Evolutionary conservation across 257 asterid species (phyloP).

Genomic region (Catharanthus roseus): DNA sequence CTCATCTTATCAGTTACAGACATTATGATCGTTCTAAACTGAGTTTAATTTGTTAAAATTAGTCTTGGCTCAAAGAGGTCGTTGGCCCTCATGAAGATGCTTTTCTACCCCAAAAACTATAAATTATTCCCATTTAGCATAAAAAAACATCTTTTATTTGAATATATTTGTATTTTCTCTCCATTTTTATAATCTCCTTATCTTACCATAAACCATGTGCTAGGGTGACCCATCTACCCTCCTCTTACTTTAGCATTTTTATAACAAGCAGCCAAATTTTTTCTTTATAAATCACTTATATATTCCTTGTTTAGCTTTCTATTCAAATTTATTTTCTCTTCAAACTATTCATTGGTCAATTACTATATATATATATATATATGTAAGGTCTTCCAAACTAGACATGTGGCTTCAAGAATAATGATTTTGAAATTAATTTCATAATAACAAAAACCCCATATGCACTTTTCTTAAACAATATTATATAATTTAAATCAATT

Average conservation of each 20-base stretch:
- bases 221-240: slow-evolving; percentile 24
- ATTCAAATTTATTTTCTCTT: slow-evolving; percentile 5
- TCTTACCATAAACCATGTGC: slow-evolving; percentile 50
- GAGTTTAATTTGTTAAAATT: too few relatives aligned
- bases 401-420: slow-evolving; percentile 8
- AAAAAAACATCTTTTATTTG: neutral
- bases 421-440: slow-evolving; percentile 4
- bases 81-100: slow-evolving; percentile 41
- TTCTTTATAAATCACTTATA: slow-evolving; percentile 1
- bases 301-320: neutral
- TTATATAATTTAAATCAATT: too few relatives aligned
- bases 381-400: neutral
- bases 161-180: neutral
- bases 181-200: slow-evolving; percentile 9
- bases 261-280: slow-evolving; percentile 17
- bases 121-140: slow-evolving; percentile 12
- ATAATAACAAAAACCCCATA: neutral
- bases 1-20: too few relatives aligned
- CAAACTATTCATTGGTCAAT: slow-evolving; percentile 9
- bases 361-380: too few relatives aligned
- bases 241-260: neutral
- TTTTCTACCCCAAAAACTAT: slow-evolving; percentile 19
- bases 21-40: too few relatives aligned
- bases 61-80: slow-evolving; percentile 25
- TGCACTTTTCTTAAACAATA: too few relatives aligned